Evolutionary conservation across 2,329 filamentous ascomycete species (phyloP).

Genomic region (Huntiella decipiens): DNA sequence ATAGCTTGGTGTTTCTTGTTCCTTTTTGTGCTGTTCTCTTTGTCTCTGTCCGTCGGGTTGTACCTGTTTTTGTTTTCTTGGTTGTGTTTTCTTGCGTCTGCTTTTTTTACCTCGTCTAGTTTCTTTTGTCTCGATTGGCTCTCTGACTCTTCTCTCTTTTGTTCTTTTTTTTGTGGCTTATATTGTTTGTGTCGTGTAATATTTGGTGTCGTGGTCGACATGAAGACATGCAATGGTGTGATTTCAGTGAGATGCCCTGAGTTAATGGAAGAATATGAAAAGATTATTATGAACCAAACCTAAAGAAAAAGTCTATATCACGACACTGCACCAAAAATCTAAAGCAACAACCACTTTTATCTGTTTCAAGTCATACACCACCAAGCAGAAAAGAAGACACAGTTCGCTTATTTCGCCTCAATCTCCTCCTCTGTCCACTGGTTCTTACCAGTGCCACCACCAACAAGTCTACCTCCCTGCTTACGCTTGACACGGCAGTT

Average conservation of each 20-base stretch:
- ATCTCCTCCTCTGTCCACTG: slow-evolving; percentile 36
- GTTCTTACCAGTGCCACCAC: slow-evolving; percentile 37
- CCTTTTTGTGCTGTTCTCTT: neutral
- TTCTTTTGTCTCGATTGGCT: slow-evolving; percentile 9
- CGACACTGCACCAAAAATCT: too few species aligned
- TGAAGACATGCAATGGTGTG: too few species aligned
- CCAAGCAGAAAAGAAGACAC: too few species aligned
- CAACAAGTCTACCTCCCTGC: slow-evolving; percentile 48
- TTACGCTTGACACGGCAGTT: slow-evolving; percentile 86
- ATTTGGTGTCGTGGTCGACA: too few species aligned
- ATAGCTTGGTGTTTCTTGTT: neutral
- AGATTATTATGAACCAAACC: too few species aligned
- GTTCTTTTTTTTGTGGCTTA: neutral
- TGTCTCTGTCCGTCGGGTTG: neutral
- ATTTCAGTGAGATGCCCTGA: too few species aligned
- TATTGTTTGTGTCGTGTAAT: too few species aligned
- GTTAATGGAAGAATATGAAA: too few species aligned
- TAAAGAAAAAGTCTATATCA: too few species aligned
- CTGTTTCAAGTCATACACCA: too few species aligned
- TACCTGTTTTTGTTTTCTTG: too few species aligned
- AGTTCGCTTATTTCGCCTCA: slow-evolving; percentile 29
- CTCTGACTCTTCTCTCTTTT: slow-evolving; percentile 6
- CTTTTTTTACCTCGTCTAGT: slow-evolving; percentile 11
- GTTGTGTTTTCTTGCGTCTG: neutral
- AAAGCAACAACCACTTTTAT: too few species aligned